Evolutionary conservation across 192 early-diverging fungal genomes (phyloP).

Genomic region (Podila epigama): DNA sequence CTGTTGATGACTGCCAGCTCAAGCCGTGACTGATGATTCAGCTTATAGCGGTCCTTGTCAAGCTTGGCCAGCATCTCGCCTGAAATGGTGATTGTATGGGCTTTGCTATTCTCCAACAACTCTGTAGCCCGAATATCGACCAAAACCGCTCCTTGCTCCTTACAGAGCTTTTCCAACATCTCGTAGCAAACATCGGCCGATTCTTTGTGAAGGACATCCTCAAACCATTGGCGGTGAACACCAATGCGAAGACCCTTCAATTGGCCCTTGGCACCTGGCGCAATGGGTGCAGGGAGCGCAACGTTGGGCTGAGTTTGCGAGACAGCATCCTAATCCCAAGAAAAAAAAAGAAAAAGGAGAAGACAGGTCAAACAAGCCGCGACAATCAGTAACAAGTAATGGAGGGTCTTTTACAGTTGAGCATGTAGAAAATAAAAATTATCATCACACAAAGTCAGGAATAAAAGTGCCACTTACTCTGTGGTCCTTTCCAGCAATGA

Average conservation of each 20-base stretch:
- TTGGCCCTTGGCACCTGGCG: constrained; percentile 3
- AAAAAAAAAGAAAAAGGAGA: too few species aligned
- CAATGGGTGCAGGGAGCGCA: constrained; percentile 25
- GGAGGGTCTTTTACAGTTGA: not conserved
- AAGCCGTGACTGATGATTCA: constrained; percentile 55
- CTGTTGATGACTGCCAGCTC: constrained; percentile 42
- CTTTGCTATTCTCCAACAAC: constrained; percentile 59
- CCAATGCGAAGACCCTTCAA: constrained; percentile 67
- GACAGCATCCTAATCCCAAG: constrained; percentile 55
- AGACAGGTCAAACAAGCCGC: too few species aligned
- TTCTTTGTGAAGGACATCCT: constrained; percentile 46
- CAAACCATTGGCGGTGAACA: constrained; percentile 58
- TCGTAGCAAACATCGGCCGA: constrained; percentile 32
- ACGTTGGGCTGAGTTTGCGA: constrained; percentile 62
- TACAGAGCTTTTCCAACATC: constrained; percentile 43
- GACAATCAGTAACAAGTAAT: too few species aligned
- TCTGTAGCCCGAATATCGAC: constrained; percentile 70
- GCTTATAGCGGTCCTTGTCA: constrained; percentile 28
- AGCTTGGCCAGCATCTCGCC: constrained; percentile 63
- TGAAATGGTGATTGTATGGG: constrained; percentile 70
- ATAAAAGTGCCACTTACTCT: too few species aligned
- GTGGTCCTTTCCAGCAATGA: constrained; percentile 65
- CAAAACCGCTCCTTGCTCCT: constrained; percentile 63
- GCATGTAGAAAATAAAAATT: not conserved
- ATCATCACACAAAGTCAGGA: too few species aligned